phyloP scores from a whole-genome alignment of 2,329 filamentous ascomycete species.

The Exserohilum turcica region DNA sequence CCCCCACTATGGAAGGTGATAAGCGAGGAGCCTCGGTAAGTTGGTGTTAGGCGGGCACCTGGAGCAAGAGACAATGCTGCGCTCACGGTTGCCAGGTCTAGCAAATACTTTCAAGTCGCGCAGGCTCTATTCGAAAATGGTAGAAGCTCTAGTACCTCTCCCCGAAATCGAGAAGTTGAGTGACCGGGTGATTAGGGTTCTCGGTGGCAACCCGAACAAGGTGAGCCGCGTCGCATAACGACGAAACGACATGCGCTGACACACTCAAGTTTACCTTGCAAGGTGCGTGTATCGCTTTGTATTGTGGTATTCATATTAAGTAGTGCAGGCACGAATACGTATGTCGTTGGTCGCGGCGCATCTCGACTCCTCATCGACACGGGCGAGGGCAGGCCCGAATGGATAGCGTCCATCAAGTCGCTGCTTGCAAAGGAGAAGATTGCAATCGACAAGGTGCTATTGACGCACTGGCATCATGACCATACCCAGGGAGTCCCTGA shows the following conservation, averaged over 20 bases:
- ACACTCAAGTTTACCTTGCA: constrained; percentile 64
- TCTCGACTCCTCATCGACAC: constrained; percentile 85
- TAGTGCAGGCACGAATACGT: constrained; percentile 84
- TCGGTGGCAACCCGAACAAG: constrained; percentile 91
- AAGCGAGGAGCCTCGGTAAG: constrained; percentile 33
- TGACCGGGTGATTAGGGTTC: constrained; percentile 76
- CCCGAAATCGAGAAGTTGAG: constrained; percentile 79
- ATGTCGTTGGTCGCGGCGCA: constrained; percentile 78
- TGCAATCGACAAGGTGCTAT: constrained; percentile 69
- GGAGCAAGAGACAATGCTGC: constrained; percentile 36
- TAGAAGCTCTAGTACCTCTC: constrained; percentile 65
- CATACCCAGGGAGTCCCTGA: constrained; percentile 79
- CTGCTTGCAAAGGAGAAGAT: constrained; percentile 72
- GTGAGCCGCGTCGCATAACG: constrained; percentile 46
- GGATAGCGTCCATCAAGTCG: constrained; percentile 69
- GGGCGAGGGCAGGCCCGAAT: constrained; percentile 77
- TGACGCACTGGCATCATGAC: constrained; percentile 94
- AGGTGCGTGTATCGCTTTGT: constrained; percentile 50
- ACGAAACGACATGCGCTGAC: constrained; percentile 17
- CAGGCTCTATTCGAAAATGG: constrained; percentile 57
- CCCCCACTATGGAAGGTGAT: constrained; percentile 35
- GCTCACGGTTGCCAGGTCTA: constrained; percentile 25
- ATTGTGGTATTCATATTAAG: constrained; percentile 12
- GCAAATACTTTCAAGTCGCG: constrained; percentile 23
- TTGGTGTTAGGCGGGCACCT: constrained; percentile 7